Base-by-base conservation (phyloP, 2,329 filamentous ascomycete genomes). In the Trichoderma sp. region DNA sequence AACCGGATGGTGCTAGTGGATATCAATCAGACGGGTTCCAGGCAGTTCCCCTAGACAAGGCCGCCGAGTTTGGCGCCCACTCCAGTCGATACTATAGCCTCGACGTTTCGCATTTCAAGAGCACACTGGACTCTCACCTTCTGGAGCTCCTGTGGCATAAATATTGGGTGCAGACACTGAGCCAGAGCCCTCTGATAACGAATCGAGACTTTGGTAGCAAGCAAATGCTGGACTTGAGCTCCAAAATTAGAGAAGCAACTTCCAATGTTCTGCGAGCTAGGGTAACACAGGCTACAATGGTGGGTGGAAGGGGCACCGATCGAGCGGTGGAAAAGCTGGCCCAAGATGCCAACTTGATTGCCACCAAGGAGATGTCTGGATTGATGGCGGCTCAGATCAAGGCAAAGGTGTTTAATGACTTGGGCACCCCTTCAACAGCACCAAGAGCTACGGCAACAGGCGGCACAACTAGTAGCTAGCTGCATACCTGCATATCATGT, bases 161-260 rank as follows among this genome's bases (percentile, higher is more conserved):
- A 80, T 99, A 99, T 84, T 97, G 93, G 95, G 94, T 97, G 37
- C 92, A 96, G 76, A 99, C 95, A 6, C 86, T 99, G 22, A 96
- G 93, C 35, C 92, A 97, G 74, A 95, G 89, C 73, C 94, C 94
- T 25, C 86, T 97, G 5, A 90, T 97, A 74, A 93, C 92, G 67
- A 98, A 97, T 76, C 91, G 94, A 70, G 94, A 97, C 73, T 99
- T 94, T 76, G 91, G 90, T 63, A 97, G 91, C 74, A 95, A 94
- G 79, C 94, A 97, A 79, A 95, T 99, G 80, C 83, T 90, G 58
- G 95, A 99, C 78, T 84, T 98, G 52, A 91, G 91, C 48, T 87
- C 89, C 71, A 97, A 97, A 81, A 90, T 96, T 72, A 84, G 85
- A 72, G 89, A 93, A 71, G 87, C 89, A 2, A 87, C 82, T 8